Conservation (phyloP, 148 eudicot genomes). For the Suaeda aralocaspica region DNA sequence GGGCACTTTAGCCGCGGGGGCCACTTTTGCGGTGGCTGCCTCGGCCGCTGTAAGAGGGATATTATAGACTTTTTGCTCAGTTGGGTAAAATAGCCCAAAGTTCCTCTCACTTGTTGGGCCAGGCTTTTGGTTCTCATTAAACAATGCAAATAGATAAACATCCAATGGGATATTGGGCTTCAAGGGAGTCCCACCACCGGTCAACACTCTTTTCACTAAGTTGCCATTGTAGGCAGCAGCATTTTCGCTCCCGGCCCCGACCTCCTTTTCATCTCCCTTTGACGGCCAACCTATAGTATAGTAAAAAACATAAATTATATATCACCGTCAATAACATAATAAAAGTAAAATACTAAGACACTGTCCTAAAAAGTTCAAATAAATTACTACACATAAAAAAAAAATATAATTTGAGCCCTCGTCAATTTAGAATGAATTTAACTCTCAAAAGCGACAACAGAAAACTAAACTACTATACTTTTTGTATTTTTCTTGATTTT, state of each 20-base stretch:
- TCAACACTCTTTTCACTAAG: conserved; percentile 49
- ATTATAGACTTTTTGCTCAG: conserved; percentile 55
- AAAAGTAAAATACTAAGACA: too few species aligned
- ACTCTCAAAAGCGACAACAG: too few species aligned
- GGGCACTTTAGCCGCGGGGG: conserved; percentile 12
- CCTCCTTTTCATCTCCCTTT: conserved; percentile 42
- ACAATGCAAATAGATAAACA: conserved; percentile 68
- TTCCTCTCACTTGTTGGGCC: conserved; percentile 79
- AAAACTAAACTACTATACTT: too few species aligned
- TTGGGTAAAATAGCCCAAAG: conserved; percentile 80
- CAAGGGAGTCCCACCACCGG: conserved; percentile 67
- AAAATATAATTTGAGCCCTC: too few species aligned
- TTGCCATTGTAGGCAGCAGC: conserved; percentile 84
- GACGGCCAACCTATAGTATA: conserved; percentile 15
- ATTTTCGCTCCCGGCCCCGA: conserved; percentile 47
- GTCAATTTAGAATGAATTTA: too few species aligned
- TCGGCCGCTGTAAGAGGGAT: conserved; percentile 42
- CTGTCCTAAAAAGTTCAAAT: too few species aligned
- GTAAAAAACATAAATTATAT: not conserved
- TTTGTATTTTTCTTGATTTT: too few species aligned
- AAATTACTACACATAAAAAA: too few species aligned
- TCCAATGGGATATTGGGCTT: conserved; percentile 52
- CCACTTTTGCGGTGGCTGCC: not conserved
- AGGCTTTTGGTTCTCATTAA: conserved; percentile 68
- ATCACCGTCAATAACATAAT: too few species aligned